A percentile compares a stretch with the other conserved stretches of the same genome.
Evolutionary conservation across 441 rosid genomes (phyloP).

Genomic region (Sinapis alba): DNA sequence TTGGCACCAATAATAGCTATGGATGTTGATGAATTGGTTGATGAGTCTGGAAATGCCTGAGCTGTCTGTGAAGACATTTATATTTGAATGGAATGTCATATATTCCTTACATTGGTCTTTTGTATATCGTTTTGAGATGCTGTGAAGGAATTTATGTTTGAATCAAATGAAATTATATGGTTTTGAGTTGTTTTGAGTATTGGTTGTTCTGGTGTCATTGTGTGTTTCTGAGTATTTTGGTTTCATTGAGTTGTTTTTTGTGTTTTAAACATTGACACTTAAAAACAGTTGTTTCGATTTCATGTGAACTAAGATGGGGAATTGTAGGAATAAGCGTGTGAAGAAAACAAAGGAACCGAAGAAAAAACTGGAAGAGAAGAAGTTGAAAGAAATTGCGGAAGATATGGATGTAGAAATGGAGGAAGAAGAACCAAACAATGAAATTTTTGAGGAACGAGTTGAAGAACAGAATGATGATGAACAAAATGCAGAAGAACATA

Average conservation of each 20-base stretch:
- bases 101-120: background rate
- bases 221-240: background rate
- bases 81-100: background rate
- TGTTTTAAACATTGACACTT: background rate
- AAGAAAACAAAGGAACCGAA: background rate
- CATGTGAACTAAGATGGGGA: background rate
- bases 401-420: background rate
- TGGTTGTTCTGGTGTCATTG: background rate
- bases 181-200: background rate
- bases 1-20: background rate
- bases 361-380: background rate
- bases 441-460: background rate
- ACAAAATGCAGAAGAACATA: background rate
- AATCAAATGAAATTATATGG: background rate
- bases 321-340: background rate
- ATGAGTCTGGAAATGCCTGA: background rate
- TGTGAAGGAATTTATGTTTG: too few species aligned
- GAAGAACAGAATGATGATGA: background rate
- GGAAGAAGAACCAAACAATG: background rate
- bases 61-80: background rate
- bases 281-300: too few species aligned
- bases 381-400: too few species aligned
- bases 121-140: too few species aligned
- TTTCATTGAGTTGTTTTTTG: background rate
- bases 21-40: background rate